phyloP scores from a whole-genome alignment of 129 eudicot genomes.

The Flaveria bidentis region DNA sequence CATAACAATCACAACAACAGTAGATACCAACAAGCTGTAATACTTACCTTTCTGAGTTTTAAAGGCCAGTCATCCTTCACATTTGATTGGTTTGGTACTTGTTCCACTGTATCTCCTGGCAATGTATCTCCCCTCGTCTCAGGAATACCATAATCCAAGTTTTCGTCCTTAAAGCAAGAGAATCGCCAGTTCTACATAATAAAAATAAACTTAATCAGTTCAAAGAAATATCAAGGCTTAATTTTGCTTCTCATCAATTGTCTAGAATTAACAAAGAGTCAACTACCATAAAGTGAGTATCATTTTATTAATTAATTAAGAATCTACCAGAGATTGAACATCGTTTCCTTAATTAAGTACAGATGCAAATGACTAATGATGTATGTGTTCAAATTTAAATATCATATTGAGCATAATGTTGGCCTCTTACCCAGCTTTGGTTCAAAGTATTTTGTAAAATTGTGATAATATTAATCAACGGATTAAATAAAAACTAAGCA shows the following conservation, averaged over 20 bases:
- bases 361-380: neutral
- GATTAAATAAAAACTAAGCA: neutral
- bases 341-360: neutral
- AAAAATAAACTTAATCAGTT: constrained; percentile 5
- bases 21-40: neutral
- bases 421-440: neutral
- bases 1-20: neutral
- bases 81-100: constrained; percentile 35
- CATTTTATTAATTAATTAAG: too few relatives aligned
- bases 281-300: too few relatives aligned
- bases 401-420: neutral
- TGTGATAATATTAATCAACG: neutral
- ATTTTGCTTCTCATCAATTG: neutral
- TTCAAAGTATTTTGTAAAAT: neutral
- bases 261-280: neutral
- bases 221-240: neutral
- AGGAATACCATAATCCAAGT: constrained; percentile 24
- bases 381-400: neutral
- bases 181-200: constrained; percentile 48
- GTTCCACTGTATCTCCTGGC: constrained; percentile 36
- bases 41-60: constrained; percentile 41
- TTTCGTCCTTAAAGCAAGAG: constrained; percentile 50
- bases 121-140: neutral
- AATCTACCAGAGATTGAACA: neutral
- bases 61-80: constrained; percentile 37